Percentiles rank a stretch among this genome's conserved stretches.
These are phyloP conservation scores for Dissophora ornata DNA, from an alignment of 192 early-diverging fungal species.

Conservation along the genomic window DNA sequence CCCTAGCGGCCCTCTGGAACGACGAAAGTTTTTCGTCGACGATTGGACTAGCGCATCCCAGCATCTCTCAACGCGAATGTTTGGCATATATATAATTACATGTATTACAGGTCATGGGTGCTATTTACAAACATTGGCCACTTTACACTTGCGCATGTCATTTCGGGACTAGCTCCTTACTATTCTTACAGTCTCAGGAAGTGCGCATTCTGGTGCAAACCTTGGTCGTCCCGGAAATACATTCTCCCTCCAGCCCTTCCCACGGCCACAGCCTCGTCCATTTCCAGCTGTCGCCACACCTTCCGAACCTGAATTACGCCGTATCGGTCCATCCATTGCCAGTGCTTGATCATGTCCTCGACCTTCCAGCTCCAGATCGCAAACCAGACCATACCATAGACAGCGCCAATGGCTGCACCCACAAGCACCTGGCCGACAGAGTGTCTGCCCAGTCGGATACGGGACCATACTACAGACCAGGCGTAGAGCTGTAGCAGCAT, in stretches of 20 bases:
- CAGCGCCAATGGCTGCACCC: conserved; percentile 37
- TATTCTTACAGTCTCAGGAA: conserved; percentile 15
- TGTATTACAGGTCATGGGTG: no score
- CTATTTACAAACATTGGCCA: no score
- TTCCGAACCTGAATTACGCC: conserved; percentile 52
- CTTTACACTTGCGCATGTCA: no score
- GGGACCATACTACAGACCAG: conserved; percentile 55
- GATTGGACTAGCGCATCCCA: no score
- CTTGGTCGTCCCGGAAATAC: conserved; percentile 30
- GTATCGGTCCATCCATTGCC: conserved; percentile 55
- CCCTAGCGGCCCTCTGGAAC: no score
- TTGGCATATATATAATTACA: no score
- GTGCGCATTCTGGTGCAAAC: conserved; percentile 18
- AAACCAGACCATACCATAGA: conserved; percentile 52
- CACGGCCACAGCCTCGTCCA: conserved; percentile 40
- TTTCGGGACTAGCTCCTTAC: neutral
- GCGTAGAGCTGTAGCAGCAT: conserved; percentile 50
- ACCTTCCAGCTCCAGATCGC: conserved; percentile 52
- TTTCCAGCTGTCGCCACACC: conserved; percentile 49
- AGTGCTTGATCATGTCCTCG: conserved; percentile 53
- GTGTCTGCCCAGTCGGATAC: conserved; percentile 52
- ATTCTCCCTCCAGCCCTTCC: conserved; percentile 40
- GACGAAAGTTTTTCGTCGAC: no score
- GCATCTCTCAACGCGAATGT: no score
- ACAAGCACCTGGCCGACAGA: conserved; percentile 52